These are phyloP conservation scores for Fusarium veterinarium DNA, from an alignment of 2,329 filamentous ascomycete species.

Conservation along the genomic window DNA sequence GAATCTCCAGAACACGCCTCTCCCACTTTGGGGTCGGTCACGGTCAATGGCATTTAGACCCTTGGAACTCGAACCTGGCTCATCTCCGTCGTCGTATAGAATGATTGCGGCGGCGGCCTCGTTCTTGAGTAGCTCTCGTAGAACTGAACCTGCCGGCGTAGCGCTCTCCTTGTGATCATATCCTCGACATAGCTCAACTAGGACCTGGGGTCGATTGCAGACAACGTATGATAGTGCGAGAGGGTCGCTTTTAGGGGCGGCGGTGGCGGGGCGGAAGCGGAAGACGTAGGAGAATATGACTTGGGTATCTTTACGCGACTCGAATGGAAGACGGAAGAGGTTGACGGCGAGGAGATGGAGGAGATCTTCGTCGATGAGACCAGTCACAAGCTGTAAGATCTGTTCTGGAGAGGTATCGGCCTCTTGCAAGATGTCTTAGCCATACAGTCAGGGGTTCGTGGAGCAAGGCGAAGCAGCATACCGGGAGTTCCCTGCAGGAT, in stretches of 20 bases:
- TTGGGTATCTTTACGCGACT: conserved; percentile 94
- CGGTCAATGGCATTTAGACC: conserved; percentile 83
- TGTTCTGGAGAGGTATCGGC: conserved; percentile 87
- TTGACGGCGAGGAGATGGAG: conserved; percentile 85
- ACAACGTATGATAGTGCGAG: conserved; percentile 90
- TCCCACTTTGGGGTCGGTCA: conserved; percentile 78
- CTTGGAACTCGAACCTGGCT: conserved; percentile 76
- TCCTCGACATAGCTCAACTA: conserved; percentile 87
- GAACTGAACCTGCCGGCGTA: conserved; percentile 87
- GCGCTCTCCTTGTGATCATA: conserved; percentile 93
- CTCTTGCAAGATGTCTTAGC: conserved; percentile 65
- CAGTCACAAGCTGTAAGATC: conserved; percentile 85
- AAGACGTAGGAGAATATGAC: conserved; percentile 96
- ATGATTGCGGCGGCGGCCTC: conserved; percentile 92
- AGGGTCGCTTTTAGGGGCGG: conserved; percentile 77
- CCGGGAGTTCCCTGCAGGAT: conserved; percentile 93
- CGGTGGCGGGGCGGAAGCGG: conserved; percentile 81
- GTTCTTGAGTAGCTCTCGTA: conserved; percentile 89
- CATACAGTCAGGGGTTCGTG: conserved; percentile 6
- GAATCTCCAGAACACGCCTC: conserved; percentile 95
- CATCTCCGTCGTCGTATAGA: conserved; percentile 87
- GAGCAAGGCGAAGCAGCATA: conserved; percentile 54
- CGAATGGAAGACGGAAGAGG: conserved; percentile 89
- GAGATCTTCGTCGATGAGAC: conserved; percentile 89
- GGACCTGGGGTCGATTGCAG: conserved; percentile 84